Conservation (phyloP, 1,139 yeast genomes). For the Candida sanyaensis region DNA sequence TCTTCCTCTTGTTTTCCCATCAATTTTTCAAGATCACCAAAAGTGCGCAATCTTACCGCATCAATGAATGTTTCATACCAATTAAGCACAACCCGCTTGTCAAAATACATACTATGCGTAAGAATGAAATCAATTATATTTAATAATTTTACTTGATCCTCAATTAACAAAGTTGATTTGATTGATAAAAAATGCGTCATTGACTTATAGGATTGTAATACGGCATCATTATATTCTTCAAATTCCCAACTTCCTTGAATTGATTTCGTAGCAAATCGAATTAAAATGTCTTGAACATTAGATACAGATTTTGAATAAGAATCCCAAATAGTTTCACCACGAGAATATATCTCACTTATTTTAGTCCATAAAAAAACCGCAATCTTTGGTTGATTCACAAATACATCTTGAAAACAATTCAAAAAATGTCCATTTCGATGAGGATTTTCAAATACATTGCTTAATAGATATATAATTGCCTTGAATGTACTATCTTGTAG, state of each 20-base stretch:
- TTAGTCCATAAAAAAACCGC: constrained; percentile 53
- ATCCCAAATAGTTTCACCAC: constrained; percentile 60
- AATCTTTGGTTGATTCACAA: constrained; percentile 42
- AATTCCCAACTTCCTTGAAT: constrained; percentile 21
- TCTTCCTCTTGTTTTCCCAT: constrained; percentile 43
- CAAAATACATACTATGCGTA: constrained; percentile 40
- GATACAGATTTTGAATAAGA: constrained; percentile 65
- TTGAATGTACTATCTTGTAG: constrained; percentile 48
- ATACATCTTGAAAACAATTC: constrained; percentile 44
- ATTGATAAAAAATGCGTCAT: constrained; percentile 50
- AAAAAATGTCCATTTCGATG: constrained; percentile 61
- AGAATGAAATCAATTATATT: constrained; percentile 60
- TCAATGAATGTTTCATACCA: constrained; percentile 47
- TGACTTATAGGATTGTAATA: constrained; percentile 36
- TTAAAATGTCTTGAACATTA: constrained; percentile 53
- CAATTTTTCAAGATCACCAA: constrained; percentile 44
- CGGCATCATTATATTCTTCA: constrained; percentile 35
- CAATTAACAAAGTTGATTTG: constrained; percentile 47
- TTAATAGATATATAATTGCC: constrained; percentile 60
- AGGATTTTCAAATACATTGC: constrained; percentile 63
- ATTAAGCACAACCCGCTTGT: constrained; percentile 38
- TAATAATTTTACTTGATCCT: constrained; percentile 61
- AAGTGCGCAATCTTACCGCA: constrained; percentile 55
- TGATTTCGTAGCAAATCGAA: constrained; percentile 41
- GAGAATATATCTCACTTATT: constrained; percentile 47